A percentile compares a stretch with the other conserved stretches of the same genome.
Evolutionary conservation across 2,329 filamentous ascomycete species (phyloP).

Genomic region (Plectosphaerella plurivora): DNA sequence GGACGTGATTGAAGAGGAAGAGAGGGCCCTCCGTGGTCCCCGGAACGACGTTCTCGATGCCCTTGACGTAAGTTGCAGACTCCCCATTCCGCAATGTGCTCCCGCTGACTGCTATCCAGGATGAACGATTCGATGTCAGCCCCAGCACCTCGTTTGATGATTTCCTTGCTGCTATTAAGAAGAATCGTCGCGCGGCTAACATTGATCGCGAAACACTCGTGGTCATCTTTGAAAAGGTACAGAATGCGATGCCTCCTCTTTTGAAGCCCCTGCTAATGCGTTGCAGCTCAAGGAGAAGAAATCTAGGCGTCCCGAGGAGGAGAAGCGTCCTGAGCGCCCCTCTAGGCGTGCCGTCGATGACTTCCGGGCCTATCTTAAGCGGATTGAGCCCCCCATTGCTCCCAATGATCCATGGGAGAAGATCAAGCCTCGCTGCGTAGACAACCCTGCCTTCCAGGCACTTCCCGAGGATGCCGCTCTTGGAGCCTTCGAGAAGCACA

Average conservation of each 20-base stretch:
- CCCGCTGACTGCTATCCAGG: slow-evolving; percentile 40
- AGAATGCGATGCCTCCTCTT: slow-evolving; percentile 17
- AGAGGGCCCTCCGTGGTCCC: slow-evolving; percentile 74
- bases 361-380: slow-evolving; percentile 82
- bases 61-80: slow-evolving; percentile 63
- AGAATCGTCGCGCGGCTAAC: slow-evolving; percentile 83
- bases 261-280: not conserved
- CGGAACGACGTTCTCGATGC: slow-evolving; percentile 84
- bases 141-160: slow-evolving; percentile 84
- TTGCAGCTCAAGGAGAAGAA: slow-evolving; percentile 77
- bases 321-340: slow-evolving; percentile 78
- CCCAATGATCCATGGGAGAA: slow-evolving; percentile 83
- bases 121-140: slow-evolving; percentile 87
- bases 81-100: no score
- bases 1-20: slow-evolving; percentile 92
- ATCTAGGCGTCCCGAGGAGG: slow-evolving; percentile 75
- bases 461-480: slow-evolving; percentile 78
- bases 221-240: slow-evolving; percentile 78
- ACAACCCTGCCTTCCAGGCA: slow-evolving; percentile 78
- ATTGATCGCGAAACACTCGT: slow-evolving; percentile 75
- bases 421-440: slow-evolving; percentile 73
- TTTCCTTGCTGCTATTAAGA: slow-evolving; percentile 76
- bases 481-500: slow-evolving; percentile 84
- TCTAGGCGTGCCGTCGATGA: slow-evolving; percentile 82
- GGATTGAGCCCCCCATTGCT: slow-evolving; percentile 77